Conservation (phyloP, 2,329 filamentous ascomycete species). For the Hymenotorrendiella dingleyae region DNA sequence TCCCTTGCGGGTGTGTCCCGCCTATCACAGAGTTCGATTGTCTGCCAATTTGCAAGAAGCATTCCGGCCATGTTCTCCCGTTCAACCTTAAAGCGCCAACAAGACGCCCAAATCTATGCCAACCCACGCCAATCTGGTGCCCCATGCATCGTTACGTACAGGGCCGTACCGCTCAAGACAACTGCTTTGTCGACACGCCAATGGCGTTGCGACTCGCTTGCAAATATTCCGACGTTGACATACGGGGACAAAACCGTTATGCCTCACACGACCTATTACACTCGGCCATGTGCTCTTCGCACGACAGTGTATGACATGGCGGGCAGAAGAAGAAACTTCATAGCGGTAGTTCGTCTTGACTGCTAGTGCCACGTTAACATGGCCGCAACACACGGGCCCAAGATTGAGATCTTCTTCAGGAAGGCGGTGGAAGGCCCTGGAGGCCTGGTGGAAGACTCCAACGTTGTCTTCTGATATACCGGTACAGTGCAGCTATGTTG, state of each 20-base stretch:
- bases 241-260: background rate
- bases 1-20: too few species aligned
- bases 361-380: background rate
- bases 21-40: too few species aligned
- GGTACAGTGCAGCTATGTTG: background rate
- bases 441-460: background rate
- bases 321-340: background rate
- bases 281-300: conserved; percentile 1
- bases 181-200: too few species aligned
- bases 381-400: background rate
- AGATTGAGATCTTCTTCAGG: conserved; percentile 1
- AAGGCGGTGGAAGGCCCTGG: background rate
- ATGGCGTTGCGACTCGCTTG: conserved; percentile 3
- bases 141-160: background rate
- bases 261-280: conserved; percentile 1
- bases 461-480: too few species aligned
- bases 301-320: conserved; percentile 1
- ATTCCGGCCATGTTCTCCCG: too few species aligned
- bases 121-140: background rate
- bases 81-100: background rate
- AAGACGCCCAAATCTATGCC: too few species aligned
- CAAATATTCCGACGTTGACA: conserved; percentile 1
- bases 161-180: too few species aligned
- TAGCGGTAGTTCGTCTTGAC: too few species aligned
- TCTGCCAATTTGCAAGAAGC: too few species aligned